Conservation (phyloP, 495 filamentous ascomycete genomes). For the Xanthoparmelia taractica region DNA sequence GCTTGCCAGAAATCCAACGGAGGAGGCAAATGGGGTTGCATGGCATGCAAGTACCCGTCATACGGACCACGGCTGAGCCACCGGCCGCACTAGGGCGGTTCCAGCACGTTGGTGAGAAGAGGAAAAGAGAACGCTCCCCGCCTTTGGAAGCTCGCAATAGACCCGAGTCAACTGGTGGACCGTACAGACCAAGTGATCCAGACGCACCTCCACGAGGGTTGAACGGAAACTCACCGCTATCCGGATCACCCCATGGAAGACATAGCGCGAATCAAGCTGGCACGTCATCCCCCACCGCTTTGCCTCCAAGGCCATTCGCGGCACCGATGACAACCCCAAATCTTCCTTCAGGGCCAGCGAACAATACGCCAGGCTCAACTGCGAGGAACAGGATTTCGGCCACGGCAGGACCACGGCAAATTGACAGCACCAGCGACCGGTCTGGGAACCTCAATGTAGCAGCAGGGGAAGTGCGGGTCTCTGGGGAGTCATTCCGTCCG, state of each 20-base stretch:
- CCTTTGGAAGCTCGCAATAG: constrained; percentile 23
- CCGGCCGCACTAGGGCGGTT: constrained; percentile 16
- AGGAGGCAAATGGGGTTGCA: constrained; percentile 40
- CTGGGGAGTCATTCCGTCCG: constrained; percentile 9
- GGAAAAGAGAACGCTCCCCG: constrained; percentile 38
- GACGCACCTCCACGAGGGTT: background rate
- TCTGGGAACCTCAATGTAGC: background rate
- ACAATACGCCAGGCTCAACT: constrained; percentile 23
- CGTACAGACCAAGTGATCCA: background rate
- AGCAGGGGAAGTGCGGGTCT: background rate
- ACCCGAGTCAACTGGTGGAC: background rate
- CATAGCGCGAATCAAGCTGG: background rate
- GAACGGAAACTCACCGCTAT: constrained; percentile 4
- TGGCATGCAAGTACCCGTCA: constrained; percentile 40
- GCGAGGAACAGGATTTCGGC: background rate
- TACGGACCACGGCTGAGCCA: constrained; percentile 32
- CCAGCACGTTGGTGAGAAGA: constrained; percentile 32
- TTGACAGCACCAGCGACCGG: background rate
- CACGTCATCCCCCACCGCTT: background rate
- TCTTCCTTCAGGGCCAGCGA: constrained; percentile 1
- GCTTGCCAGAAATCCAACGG: constrained; percentile 35
- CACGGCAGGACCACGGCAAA: background rate
- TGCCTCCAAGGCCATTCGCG: background rate
- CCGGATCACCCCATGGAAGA: constrained; percentile 2
- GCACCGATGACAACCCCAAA: background rate